Base-by-base conservation (phyloP, 805 yeast species). In the Metschnikowia proteae region DNA sequence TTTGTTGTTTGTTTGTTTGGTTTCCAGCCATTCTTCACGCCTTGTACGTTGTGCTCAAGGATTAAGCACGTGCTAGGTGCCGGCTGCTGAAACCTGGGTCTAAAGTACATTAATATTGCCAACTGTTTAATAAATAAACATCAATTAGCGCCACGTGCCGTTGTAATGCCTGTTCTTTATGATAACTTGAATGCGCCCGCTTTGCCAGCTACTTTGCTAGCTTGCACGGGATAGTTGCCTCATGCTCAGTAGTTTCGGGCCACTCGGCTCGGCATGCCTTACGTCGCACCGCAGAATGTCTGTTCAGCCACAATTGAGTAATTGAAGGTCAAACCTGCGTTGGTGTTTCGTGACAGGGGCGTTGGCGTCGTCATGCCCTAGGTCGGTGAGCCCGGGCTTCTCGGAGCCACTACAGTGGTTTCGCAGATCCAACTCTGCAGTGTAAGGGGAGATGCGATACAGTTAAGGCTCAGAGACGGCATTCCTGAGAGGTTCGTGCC, bases 1-100 rank as follows among this genome's bases (percentile, higher is more conserved):
- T 83, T 51, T 75, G 82, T 59, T 81, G 86, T 74, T 52, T 73
- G 58, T 83, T 79, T 64, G 67, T 74, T 56, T 82, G 83, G 82
- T 83, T 86, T 83, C 94, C 94, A 61, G 91, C 84, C 71, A 84
- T 85, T 68, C 68, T 86, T 57, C 88, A 85, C 63, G 92, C 92
- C 46, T 65, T 84, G 56, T 86, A 81, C 69, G 70, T 84, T 61
- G 88, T 81, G 33, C 60, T 71, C 50, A 63, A 58, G 47, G 51
- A 50, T 40, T 53, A 53, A 46, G 37, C 27, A 25, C 5, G 5
- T 26, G 3, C 11, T n/a, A n/a, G 27, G 38, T 13, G 6, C 23
- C 13, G 38, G 13, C 28, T 10, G 26, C 8, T n/a, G 13, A n/a
- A 13, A 11, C 10, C 4, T 8, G 29, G 29, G 11, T 22, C 29